phyloP scores from a whole-genome alignment of 495 filamentous ascomycete genomes.

The Pyrenula aspistea region DNA sequence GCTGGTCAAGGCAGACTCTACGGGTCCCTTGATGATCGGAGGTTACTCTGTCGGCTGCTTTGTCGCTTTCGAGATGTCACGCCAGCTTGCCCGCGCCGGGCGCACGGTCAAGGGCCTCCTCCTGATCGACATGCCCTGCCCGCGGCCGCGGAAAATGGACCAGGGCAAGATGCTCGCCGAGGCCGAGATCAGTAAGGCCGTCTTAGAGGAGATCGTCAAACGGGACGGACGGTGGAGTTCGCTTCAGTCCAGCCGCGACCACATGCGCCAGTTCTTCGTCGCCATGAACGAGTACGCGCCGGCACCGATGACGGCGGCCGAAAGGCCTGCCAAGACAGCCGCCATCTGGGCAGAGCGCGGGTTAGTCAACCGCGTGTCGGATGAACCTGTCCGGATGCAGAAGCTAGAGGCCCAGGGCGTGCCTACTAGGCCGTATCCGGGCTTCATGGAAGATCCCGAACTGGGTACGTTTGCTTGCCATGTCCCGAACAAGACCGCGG shows the following conservation, averaged over 20 bases:
- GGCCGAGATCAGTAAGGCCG: background rate
- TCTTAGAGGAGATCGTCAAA: conserved; percentile 1
- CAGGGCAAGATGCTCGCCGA: background rate
- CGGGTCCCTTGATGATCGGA: conserved; percentile 9
- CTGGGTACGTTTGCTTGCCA: conserved; percentile 5
- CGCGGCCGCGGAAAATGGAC: conserved; percentile 2
- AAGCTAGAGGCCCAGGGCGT: background rate
- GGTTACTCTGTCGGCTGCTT: conserved; percentile 8
- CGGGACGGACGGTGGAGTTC: background rate
- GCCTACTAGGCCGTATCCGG: conserved; percentile 2
- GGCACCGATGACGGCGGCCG: conserved; percentile 5
- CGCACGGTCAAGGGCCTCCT: conserved; percentile 9
- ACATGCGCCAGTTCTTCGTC: conserved; percentile 3
- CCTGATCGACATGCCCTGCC: conserved; percentile 11
- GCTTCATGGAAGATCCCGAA: conserved; percentile 10
- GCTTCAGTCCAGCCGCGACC: background rate
- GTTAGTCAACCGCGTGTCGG: conserved; percentile 3
- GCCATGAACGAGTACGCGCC: conserved; percentile 6
- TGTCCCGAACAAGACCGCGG: conserved; percentile 5
- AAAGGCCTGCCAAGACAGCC: conserved; percentile 4
- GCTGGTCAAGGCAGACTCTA: conserved; percentile 4
- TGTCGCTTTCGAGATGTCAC: conserved; percentile 7
- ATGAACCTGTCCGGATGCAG: conserved; percentile 2
- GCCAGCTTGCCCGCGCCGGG: conserved; percentile 6
- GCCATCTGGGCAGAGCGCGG: conserved; percentile 9